Base-by-base conservation (phyloP, 306 rosid genomes). In the Cicer pinnatifidum region DNA sequence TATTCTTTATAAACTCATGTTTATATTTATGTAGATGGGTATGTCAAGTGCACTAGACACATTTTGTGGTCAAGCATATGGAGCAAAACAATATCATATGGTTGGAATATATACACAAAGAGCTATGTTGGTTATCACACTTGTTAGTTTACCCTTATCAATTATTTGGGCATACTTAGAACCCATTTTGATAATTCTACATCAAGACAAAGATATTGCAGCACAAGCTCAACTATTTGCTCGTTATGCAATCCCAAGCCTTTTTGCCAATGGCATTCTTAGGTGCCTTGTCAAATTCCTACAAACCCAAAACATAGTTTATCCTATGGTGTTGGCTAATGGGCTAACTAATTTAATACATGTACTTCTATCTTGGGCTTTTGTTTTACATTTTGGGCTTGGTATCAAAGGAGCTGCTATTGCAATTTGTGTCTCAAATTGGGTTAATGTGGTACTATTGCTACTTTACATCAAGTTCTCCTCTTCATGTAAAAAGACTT, bases 51-150 rank as follows among this genome's bases (percentile, higher is more conserved):
- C 92, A 16, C 47, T 92, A 59, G 97, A 88, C 72, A 88, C 97
- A 12, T 87, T 90, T 28, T 89, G 92, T 13, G 97, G 96, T 8
- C 97, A 92, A 75, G 84, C 92, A 15, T 88, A 77, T 78, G 94
- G 94, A 62, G 96, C 97, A 78, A 63, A 87, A 68, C 92, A 84
- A n/a, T 84, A 80, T 66, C 85, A 75, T 11, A 73, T 85, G 89
- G 57, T 90, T 72, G 94, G 96, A 0, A 77, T 88, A 67, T 91
- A 88, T 71, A 73, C 77, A 72, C 94, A 90, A 63, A 75, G 96
- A 82, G 94, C 86, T 9, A 85, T 88, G 84, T 11, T 89, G 28
- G 85, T 84, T 61, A 73, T 72, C 58, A 40, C 66, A 11, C 40
- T 87, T 65, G 85, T 81, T 9, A 83, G 86, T 28, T 37, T 88